These are phyloP conservation scores for Colletotrichum melonis DNA, from an alignment of 2,329 filamentous ascomycete species.

Conservation along the genomic window DNA sequence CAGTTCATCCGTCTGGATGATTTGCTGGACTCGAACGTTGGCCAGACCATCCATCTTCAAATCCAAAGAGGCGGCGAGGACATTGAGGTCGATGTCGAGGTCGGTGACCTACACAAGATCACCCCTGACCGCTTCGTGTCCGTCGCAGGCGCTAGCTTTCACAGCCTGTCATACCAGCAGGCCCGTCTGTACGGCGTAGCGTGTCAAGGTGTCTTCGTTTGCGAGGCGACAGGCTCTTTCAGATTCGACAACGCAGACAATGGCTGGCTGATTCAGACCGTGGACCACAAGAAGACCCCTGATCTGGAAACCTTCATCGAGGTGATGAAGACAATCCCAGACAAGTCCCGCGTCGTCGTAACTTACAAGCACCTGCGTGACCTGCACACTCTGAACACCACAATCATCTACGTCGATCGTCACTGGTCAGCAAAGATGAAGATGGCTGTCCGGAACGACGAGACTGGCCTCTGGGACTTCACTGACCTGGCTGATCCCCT, in stretches of 20 bases:
- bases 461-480: conserved; percentile 94
- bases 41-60: conserved; percentile 79
- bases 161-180: conserved; percentile 96
- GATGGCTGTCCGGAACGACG: conserved; percentile 89
- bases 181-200: conserved; percentile 95
- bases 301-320: conserved; percentile 90
- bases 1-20: conserved; percentile 93
- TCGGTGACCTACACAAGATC: conserved; percentile 92
- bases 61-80: conserved; percentile 92
- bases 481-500: conserved; percentile 84
- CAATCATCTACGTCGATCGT: conserved; percentile 90
- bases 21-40: conserved; percentile 90
- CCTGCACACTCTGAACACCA: conserved; percentile 92
- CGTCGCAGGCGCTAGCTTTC: conserved; percentile 93
- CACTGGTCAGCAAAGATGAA: conserved; percentile 98
- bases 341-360: conserved; percentile 86
- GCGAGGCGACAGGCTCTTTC: conserved; percentile 94
- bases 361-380: conserved; percentile 97
- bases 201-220: conserved; percentile 92
- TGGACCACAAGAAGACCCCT: conserved; percentile 92
- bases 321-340: conserved; percentile 88
- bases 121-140: conserved; percentile 96
- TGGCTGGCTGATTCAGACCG: conserved; percentile 92
- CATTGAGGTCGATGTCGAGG: conserved; percentile 83
- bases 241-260: conserved; percentile 90